These are phyloP conservation scores for Termitomyces sp. DNA, from an alignment of 768 basidiomycete species.

Conservation along the genomic window DNA sequence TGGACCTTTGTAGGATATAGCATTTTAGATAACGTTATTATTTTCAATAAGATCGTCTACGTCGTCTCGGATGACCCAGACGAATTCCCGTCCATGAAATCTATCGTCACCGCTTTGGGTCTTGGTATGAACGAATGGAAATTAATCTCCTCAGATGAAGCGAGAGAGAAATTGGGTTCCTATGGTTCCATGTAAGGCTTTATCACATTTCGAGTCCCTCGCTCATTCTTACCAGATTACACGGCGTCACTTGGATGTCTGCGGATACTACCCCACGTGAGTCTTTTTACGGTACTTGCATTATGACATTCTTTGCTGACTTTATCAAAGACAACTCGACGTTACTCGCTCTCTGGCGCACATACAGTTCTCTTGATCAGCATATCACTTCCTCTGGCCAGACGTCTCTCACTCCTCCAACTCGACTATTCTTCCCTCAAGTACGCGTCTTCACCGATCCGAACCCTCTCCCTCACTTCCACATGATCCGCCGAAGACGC, in stretches of 20 bases:
- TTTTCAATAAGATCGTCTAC: slow-evolving; percentile 68
- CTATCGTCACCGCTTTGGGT: slow-evolving; percentile 42
- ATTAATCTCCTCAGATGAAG: slow-evolving; percentile 47
- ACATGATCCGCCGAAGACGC: slow-evolving; percentile 36
- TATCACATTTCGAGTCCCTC: not conserved
- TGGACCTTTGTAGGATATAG: slow-evolving; percentile 58
- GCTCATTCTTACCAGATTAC: slow-evolving; percentile 37
- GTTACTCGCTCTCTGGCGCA: slow-evolving; percentile 72
- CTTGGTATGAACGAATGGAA: slow-evolving; percentile 49
- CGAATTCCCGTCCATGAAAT: slow-evolving; percentile 50
- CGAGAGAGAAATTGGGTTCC: slow-evolving; percentile 39
- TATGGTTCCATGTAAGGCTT: slow-evolving; percentile 47
- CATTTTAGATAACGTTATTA: slow-evolving; percentile 74
- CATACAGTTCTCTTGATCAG: slow-evolving; percentile 59
- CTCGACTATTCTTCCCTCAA: slow-evolving; percentile 72
- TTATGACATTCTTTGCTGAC: not conserved
- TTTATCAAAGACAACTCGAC: slow-evolving; percentile 53
- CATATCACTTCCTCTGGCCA: slow-evolving; percentile 36
- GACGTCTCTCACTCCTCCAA: slow-evolving; percentile 56
- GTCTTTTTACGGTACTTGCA: slow-evolving; percentile 11
- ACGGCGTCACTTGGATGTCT: slow-evolving; percentile 66
- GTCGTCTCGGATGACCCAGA: slow-evolving; percentile 64
- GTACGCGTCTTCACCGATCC: slow-evolving; percentile 54
- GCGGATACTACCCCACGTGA: slow-evolving; percentile 46
- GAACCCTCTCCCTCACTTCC: slow-evolving; percentile 28